These are phyloP conservation scores for Dendrobium nobile DNA, from an alignment of 106 monocot genomes.

Conservation along the genomic window DNA sequence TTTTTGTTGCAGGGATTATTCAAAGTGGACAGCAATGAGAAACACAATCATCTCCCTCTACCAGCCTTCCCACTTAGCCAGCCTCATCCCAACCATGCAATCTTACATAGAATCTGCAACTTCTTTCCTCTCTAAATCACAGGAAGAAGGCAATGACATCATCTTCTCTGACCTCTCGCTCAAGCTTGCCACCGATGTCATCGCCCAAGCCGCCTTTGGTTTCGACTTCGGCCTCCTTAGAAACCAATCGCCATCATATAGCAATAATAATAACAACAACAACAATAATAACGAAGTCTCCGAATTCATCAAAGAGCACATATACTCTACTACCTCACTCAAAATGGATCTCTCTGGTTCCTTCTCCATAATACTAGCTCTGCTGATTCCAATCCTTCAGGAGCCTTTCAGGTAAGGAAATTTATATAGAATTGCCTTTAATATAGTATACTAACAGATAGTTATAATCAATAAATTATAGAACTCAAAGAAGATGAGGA, in stretches of 20 bases:
- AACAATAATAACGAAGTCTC: slow-evolving; percentile 23
- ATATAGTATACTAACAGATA: no score
- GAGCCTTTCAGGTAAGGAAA: slow-evolving; percentile 19
- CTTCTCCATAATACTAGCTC: slow-evolving; percentile 46
- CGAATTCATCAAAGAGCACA: slow-evolving; percentile 40
- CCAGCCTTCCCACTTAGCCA: slow-evolving; percentile 62
- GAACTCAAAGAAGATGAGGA: no score
- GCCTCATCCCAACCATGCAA: slow-evolving; percentile 62
- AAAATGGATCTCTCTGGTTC: slow-evolving; percentile 75
- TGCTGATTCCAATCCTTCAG: slow-evolving; percentile 49
- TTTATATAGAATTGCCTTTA: no score
- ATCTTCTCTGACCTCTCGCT: slow-evolving; percentile 51
- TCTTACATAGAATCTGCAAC: slow-evolving; percentile 32
- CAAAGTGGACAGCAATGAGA: slow-evolving; percentile 62
- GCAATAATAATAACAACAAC: background rate
- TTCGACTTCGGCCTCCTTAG: slow-evolving; percentile 44
- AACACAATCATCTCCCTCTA: slow-evolving; percentile 67
- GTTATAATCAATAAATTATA: no score
- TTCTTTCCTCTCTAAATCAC: background rate
- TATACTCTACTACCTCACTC: slow-evolving; percentile 46
- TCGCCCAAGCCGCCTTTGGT: slow-evolving; percentile 67
- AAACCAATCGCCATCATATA: background rate
- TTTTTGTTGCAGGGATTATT: slow-evolving; percentile 30
- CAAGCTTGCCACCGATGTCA: slow-evolving; percentile 50
- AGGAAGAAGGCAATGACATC: slow-evolving; percentile 18